Evolutionary conservation across 768 basidiomycete species (phyloP).

Genomic region (Pulveroboletus frians): DNA sequence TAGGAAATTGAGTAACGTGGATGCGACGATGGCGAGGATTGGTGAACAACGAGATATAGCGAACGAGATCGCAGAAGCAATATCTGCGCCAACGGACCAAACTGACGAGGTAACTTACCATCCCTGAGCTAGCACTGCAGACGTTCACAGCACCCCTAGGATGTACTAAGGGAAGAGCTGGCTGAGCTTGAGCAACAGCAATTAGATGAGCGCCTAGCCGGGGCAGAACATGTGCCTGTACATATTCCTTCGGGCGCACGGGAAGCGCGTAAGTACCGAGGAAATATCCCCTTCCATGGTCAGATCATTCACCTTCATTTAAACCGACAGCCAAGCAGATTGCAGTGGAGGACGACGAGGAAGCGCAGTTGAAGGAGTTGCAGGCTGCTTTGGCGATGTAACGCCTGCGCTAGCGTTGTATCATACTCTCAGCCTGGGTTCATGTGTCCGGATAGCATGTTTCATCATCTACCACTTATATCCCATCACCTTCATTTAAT

Average conservation of each 20-base stretch:
- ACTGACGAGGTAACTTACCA: slow-evolving; percentile 65
- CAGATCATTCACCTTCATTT: slow-evolving; percentile 5
- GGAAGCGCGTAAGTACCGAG: slow-evolving; percentile 43
- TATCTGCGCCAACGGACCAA: slow-evolving; percentile 65
- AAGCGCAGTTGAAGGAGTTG: slow-evolving; percentile 79
- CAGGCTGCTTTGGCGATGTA: slow-evolving; percentile 88
- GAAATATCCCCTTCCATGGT: not conserved
- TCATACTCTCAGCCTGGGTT: slow-evolving; percentile 5
- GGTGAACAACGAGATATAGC: slow-evolving; percentile 89
- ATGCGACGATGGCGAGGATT: slow-evolving; percentile 80
- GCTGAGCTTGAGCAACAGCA: slow-evolving; percentile 85
- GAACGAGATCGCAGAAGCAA: slow-evolving; percentile 85
- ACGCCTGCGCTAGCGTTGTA: slow-evolving; percentile 13
- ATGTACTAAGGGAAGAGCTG: slow-evolving; percentile 72
- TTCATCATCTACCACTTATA: slow-evolving; percentile 31
- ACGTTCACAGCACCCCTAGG: slow-evolving; percentile 42
- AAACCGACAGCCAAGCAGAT: slow-evolving; percentile 27
- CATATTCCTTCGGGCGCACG: slow-evolving; percentile 67
- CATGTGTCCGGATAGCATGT: slow-evolving; percentile 16
- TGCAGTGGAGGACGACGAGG: slow-evolving; percentile 85
- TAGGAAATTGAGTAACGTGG: slow-evolving; percentile 86
- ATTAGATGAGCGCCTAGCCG: slow-evolving; percentile 77
- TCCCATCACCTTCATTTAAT: slow-evolving; percentile 30
- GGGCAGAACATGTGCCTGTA: slow-evolving; percentile 85
- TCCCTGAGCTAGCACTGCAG: not conserved